Evolutionary conservation across 2,329 filamentous ascomycete species (phyloP).

Genomic region (Cordyceps javanica): DNA sequence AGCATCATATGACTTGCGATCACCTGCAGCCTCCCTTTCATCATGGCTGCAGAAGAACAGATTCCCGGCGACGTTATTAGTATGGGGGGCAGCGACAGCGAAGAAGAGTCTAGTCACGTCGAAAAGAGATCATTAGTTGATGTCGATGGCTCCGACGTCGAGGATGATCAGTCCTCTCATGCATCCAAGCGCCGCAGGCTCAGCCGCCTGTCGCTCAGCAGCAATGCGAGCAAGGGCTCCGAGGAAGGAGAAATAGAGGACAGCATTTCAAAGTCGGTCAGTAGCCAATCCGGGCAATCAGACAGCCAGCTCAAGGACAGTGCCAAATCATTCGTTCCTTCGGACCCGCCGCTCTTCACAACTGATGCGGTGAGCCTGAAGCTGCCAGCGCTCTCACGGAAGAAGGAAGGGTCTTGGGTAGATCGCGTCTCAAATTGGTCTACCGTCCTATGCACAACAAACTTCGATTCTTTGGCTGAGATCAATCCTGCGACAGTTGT

Average conservation of each 20-base stretch:
- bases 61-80: constrained; percentile 19
- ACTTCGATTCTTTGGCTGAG: constrained; percentile 17
- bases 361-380: constrained; percentile 3
- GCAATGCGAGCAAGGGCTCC: constrained; percentile 16
- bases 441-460: constrained; percentile 17
- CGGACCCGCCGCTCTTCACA: constrained; percentile 21
- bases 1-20: not conserved
- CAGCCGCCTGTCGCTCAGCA: constrained; percentile 16
- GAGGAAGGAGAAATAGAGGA: constrained; percentile 31
- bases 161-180: constrained; percentile 12
- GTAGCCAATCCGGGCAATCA: constrained; percentile 5
- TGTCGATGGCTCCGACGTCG: constrained; percentile 13
- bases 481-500: constrained; percentile 21
- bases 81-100: constrained; percentile 18
- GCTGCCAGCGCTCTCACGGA: constrained; percentile 10
- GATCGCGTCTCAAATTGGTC: constrained; percentile 8
- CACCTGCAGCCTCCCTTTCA: not conserved
- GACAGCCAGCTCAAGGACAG: constrained; percentile 1
- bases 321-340: constrained; percentile 17
- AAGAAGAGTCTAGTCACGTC: constrained; percentile 17
- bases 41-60: constrained; percentile 16
- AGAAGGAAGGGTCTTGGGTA: constrained; percentile 11
- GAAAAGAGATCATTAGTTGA: constrained; percentile 26
- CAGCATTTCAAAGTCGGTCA: constrained; percentile 7
- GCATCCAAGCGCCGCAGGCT: constrained; percentile 4